Evolutionary conservation across 208 protist species (phyloP).

Genomic region (Angomonas deanei): DNA sequence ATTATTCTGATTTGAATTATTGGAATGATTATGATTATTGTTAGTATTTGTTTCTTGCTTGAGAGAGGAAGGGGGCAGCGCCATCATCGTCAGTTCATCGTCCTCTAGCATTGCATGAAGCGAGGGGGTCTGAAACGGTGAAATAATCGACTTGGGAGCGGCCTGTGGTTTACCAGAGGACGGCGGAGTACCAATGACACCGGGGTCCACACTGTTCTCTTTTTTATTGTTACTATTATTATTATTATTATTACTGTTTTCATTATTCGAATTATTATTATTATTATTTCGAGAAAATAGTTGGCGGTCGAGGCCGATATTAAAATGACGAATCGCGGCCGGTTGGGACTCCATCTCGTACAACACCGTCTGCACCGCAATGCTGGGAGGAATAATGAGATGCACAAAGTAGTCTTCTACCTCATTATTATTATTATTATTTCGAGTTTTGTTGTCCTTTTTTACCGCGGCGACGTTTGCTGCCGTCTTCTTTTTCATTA

Average conservation of each 20-base stretch:
- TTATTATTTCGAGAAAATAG: constrained; percentile 21
- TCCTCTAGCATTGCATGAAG: background rate
- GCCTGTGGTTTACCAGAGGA: background rate
- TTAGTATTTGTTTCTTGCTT: background rate
- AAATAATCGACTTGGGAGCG: background rate
- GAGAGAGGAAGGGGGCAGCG: background rate
- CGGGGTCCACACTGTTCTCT: background rate
- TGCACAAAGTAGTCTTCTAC: background rate
- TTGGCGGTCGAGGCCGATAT: constrained; percentile 39
- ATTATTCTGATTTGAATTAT: background rate
- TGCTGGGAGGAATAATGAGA: background rate
- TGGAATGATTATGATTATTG: constrained; percentile 1
- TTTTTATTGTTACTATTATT: background rate
- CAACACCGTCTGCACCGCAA: constrained; percentile 30
- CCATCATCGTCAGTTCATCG: background rate
- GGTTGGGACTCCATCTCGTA: constrained; percentile 44
- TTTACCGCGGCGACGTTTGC: too few relatives aligned
- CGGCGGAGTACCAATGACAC: background rate
- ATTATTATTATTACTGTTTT: background rate
- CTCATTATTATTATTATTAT: constrained; percentile 7
- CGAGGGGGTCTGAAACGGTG: constrained; percentile 19
- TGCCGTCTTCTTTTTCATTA: background rate
- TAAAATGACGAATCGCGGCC: constrained; percentile 42
- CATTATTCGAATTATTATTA: background rate
- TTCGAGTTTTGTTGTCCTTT: background rate